Evolutionary conservation across 805 yeast species (phyloP).

Genomic region (Torulaspora quercuum): DNA sequence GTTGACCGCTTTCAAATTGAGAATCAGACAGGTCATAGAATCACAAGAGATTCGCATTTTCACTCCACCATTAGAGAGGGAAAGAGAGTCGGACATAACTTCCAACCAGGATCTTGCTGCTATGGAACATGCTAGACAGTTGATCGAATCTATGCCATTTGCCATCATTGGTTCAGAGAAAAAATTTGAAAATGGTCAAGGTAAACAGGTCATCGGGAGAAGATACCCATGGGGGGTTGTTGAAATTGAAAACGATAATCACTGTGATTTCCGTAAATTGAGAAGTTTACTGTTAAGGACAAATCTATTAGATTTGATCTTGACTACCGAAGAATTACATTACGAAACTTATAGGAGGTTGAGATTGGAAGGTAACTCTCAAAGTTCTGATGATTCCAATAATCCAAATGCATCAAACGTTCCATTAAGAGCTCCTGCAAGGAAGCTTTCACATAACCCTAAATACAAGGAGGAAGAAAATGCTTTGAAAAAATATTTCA

Average conservation of each 20-base stretch:
- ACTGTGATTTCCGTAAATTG: conserved; percentile 80
- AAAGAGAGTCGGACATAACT: conserved; percentile 13
- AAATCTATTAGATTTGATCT: conserved; percentile 75
- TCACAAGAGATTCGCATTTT: conserved; percentile 79
- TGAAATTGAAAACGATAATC: conserved; percentile 81
- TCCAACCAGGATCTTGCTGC: conserved; percentile 55
- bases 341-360: conserved; percentile 74
- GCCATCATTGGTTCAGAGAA: conserved; percentile 78
- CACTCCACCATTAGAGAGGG: conserved; percentile 71
- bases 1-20: conserved; percentile 61
- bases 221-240: conserved; percentile 89
- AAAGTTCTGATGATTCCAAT: conserved; percentile 28
- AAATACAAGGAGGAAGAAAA: conserved; percentile 96
- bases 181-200: conserved; percentile 60
- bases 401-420: conserved; percentile 31
- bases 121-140: conserved; percentile 74
- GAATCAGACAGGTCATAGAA: conserved; percentile 78
- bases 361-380: conserved; percentile 54
- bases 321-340: conserved; percentile 76
- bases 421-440: conserved; percentile 42
- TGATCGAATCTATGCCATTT: conserved; percentile 83
- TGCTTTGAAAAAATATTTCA: conserved; percentile 86
- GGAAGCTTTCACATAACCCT: conserved; percentile 70
- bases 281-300: conserved; percentile 77
- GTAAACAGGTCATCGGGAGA: conserved; percentile 69